Conservation (phyloP, 2,329 filamentous ascomycete genomes). For the Ciborinia camelliae region DNA sequence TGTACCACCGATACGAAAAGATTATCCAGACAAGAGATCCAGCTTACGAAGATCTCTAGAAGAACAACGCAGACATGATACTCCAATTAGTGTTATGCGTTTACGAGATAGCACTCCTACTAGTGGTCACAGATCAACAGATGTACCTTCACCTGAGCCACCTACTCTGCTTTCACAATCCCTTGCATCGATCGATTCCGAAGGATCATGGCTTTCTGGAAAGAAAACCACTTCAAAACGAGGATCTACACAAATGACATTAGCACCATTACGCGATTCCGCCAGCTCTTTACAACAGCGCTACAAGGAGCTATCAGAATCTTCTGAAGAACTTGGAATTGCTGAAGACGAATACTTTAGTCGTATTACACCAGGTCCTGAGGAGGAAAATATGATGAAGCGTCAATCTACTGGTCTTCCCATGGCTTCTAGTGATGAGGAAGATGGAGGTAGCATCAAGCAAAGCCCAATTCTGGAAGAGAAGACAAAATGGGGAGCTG, state of each 20-base stretch:
- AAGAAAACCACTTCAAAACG: conserved; percentile 51
- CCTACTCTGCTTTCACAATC: conserved; percentile 66
- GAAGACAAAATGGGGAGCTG: conserved; percentile 37
- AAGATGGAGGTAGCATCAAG: conserved; percentile 45
- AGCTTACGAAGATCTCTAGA: conserved; percentile 32
- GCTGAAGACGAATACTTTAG: conserved; percentile 74
- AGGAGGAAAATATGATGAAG: conserved; percentile 32
- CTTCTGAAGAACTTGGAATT: conserved; percentile 63
- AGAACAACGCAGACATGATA: conserved; percentile 45
- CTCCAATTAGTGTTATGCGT: conserved; percentile 44
- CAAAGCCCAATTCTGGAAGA: conserved; percentile 29
- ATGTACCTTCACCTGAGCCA: conserved; percentile 52
- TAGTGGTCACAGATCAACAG: conserved; percentile 41
- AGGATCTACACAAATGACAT: conserved; percentile 46
- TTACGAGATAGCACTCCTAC: conserved; percentile 45
- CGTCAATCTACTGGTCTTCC: conserved; percentile 47
- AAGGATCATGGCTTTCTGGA: conserved; percentile 93
- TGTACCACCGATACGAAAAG: conserved; percentile 38
- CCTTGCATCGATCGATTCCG: conserved; percentile 89
- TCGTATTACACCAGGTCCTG: conserved; percentile 45
- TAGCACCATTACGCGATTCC: conserved; percentile 41
- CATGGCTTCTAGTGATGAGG: conserved; percentile 57
- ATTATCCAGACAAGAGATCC: conserved; percentile 29
- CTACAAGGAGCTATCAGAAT: conserved; percentile 53
- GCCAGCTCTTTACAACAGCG: conserved; percentile 42